Evolutionary conservation across 2,329 filamentous ascomycete species (phyloP).

Genomic region (Chaetomium olivaceum): DNA sequence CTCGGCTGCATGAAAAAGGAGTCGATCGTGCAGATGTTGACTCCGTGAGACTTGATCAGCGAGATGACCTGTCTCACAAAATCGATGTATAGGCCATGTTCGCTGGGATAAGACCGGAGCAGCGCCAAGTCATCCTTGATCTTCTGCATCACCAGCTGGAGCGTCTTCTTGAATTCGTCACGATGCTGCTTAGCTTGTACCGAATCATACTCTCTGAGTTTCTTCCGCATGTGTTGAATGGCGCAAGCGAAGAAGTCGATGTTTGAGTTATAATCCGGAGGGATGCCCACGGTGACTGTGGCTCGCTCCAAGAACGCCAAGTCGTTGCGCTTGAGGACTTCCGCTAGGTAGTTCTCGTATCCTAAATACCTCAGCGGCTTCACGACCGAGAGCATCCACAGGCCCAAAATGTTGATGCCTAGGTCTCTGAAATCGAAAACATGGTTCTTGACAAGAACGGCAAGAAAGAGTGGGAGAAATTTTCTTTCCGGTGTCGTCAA

Average conservation of each 20-base stretch:
- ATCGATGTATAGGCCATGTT: constrained; percentile 50
- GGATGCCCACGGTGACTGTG: constrained; percentile 40
- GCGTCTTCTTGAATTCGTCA: constrained; percentile 45
- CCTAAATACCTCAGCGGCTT: constrained; percentile 50
- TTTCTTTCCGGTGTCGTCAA: constrained; percentile 46
- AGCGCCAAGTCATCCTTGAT: constrained; percentile 53
- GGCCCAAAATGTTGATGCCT: constrained; percentile 47
- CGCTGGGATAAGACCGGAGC: constrained; percentile 39
- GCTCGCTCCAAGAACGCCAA: constrained; percentile 48
- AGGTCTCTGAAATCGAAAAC: constrained; percentile 51
- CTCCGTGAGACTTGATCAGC: constrained; percentile 55
- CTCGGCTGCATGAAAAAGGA: constrained; percentile 59
- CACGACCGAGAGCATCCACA: constrained; percentile 56
- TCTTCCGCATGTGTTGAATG: constrained; percentile 53
- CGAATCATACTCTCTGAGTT: constrained; percentile 44
- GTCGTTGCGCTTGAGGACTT: constrained; percentile 45
- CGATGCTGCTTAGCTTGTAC: constrained; percentile 41
- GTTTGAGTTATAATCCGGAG: constrained; percentile 52
- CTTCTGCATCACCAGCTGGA: constrained; percentile 54
- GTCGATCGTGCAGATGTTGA: constrained; percentile 56
- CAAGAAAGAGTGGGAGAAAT: constrained; percentile 54
- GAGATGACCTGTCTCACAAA: constrained; percentile 56
- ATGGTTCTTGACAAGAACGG: constrained; percentile 49
- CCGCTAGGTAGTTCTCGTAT: constrained; percentile 53
- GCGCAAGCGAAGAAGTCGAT: constrained; percentile 52